Evolutionary conservation across 495 filamentous ascomycete species (phyloP).

Genomic region (Aspergillus bertholletiae): DNA sequence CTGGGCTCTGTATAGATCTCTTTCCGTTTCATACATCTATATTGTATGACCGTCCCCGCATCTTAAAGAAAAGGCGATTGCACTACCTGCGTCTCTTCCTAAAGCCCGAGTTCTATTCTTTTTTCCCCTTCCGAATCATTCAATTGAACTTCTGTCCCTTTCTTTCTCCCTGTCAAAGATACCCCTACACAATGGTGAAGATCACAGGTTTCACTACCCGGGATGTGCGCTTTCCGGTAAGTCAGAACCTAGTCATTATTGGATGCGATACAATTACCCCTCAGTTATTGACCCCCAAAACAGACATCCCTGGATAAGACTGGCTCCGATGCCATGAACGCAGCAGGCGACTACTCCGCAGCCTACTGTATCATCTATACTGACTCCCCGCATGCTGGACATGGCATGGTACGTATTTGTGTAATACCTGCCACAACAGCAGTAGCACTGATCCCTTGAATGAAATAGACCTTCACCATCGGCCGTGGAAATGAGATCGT

Average conservation of each 20-base stretch:
- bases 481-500: constrained; percentile 95
- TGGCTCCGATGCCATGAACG: constrained; percentile 96
- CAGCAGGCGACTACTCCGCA: constrained; percentile 86
- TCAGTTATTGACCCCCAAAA: not conserved
- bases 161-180: not conserved
- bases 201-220: constrained; percentile 77
- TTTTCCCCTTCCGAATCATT: not conserved
- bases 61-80: not conserved
- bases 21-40: not conserved
- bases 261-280: not conserved
- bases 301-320: constrained; percentile 91
- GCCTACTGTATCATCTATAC: constrained; percentile 92
- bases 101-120: no score
- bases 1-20: not conserved
- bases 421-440: not conserved
- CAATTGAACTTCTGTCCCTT: not conserved
- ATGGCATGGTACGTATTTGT: constrained; percentile 86
- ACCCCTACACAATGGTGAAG: constrained; percentile 56
- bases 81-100: no score
- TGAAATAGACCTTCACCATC: constrained; percentile 93
- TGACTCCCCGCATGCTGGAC: constrained; percentile 66
- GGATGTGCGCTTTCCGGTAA: constrained; percentile 85
- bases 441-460: no score
- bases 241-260: constrained; percentile 7
- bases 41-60: not conserved